Evolutionary conservation across 352 stramenopile genomes (phyloP), one percentile per base, ranked within the genome.

Genomic region (Thalassiosira mediterranea): DNA sequence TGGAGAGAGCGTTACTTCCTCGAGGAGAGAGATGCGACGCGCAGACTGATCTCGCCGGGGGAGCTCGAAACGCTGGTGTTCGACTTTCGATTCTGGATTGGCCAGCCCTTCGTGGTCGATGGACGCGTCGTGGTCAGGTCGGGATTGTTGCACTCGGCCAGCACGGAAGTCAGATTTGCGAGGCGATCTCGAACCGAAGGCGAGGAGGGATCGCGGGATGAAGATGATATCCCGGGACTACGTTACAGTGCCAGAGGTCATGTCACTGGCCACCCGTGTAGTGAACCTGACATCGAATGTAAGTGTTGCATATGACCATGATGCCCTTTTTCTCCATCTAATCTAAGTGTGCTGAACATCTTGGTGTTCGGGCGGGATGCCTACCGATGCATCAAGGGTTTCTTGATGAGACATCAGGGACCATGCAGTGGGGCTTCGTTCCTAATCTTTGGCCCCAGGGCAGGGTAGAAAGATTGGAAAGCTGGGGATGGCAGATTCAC

Each of bases 401-500:
- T 60, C 52, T 77, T 40, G 23, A 70, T 49, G 38, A 63, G 26
- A 53, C 11, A 3, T 38, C 23, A 5, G 34, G 40, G 8, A 26
- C 23, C 3, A 65, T 77, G 47, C 57, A 71, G 34, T 77, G 68
- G 68, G 68, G 68, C n/a, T 65, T 65, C 15, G 3, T n/a, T n/a
- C 68, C 68, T 13, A 59, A 77, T 21, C 32, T 77, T 1, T 77
- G 68, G 68, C 68, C 68, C 0, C 28, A 46, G 42, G 68, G 68
- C 37, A 56, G 15, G 4, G 52, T 77, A 34, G 10, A 44, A 21
- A 32, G 68, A 47, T 37, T 69, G 32, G 40, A 58, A n/a, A 66
- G 26, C n/a, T 77, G 68, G 68, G 68, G 68, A n/a, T 77, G 68
- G 68, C 46, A 77, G 28, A 77, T 77, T 42, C 28, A 47, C 2